Evolutionary conservation across 1,139 yeast species (phyloP).

Genomic region (Hansenula sp.): DNA sequence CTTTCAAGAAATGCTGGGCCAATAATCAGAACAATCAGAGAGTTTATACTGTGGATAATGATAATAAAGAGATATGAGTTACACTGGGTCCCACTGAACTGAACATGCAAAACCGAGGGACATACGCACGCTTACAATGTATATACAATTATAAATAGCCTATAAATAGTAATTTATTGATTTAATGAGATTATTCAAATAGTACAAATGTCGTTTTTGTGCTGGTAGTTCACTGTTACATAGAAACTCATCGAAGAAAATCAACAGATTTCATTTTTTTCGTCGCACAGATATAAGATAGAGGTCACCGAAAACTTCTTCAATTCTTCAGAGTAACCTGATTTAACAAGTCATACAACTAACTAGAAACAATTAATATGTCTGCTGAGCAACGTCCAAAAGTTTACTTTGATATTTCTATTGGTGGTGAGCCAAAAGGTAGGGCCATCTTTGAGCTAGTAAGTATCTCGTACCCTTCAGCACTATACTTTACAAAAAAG

Average conservation of each 20-base stretch:
- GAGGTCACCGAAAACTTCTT: too few relatives aligned
- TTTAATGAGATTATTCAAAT: too few relatives aligned
- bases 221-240: too few relatives aligned
- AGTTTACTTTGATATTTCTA: constrained; percentile 72
- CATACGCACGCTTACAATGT: too few relatives aligned
- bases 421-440: constrained; percentile 63
- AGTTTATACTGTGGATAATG: constrained; percentile 28
- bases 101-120: too few relatives aligned
- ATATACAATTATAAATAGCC: too few relatives aligned
- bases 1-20: constrained; percentile 59
- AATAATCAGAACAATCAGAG: constrained; percentile 48
- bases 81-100: too few relatives aligned
- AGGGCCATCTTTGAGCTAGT: constrained; percentile 67
- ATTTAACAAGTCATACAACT: too few relatives aligned
- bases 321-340: too few relatives aligned
- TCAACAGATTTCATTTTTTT: neutral
- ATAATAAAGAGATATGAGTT: neutral
- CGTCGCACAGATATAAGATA: too few relatives aligned
- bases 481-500: neutral
- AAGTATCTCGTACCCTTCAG: constrained; percentile 5
- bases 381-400: constrained; percentile 33
- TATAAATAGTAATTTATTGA: too few relatives aligned
- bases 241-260: neutral
- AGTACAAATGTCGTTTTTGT: too few relatives aligned
- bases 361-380: constrained; percentile 9